These are phyloP conservation scores for Lentinus brumalis DNA, from an alignment of 768 basidiomycete species.

Conservation along the genomic window DNA sequence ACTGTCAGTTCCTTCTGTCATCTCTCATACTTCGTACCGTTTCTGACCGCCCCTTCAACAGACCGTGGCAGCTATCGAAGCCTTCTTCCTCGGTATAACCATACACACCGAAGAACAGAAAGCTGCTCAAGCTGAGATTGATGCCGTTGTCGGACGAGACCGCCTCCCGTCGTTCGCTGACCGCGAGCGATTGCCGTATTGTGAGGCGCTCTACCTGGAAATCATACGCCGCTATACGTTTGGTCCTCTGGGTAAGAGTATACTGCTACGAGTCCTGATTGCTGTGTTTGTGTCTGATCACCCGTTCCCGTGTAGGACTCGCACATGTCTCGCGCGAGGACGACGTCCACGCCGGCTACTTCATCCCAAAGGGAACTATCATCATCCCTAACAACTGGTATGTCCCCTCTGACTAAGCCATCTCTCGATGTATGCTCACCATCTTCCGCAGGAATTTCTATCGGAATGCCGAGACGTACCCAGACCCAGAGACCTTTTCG, in stretches of 20 bases:
- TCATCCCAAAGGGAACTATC: slow-evolving; percentile 62
- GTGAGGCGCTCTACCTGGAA: slow-evolving; percentile 31
- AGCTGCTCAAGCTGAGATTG: slow-evolving; percentile 39
- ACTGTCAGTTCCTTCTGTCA: slow-evolving; percentile 31
- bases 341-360: slow-evolving; percentile 57
- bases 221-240: slow-evolving; percentile 37
- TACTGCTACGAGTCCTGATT: neutral
- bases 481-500: slow-evolving; percentile 49
- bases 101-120: slow-evolving; percentile 36
- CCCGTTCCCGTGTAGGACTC: slow-evolving; percentile 41
- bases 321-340: slow-evolving; percentile 66
- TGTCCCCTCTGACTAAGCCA: neutral
- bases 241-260: slow-evolving; percentile 31
- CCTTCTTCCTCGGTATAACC: slow-evolving; percentile 33
- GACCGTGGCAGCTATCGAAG: slow-evolving; percentile 27
- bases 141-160: slow-evolving; percentile 31
- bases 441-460: slow-evolving; percentile 17
- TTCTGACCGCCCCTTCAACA: slow-evolving; percentile 5
- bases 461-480: slow-evolving; percentile 41
- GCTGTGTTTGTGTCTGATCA: neutral
- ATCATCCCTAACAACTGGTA: slow-evolving; percentile 38
- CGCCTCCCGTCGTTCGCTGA: slow-evolving; percentile 47
- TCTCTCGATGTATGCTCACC: neutral
- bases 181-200: slow-evolving; percentile 18
- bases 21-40: neutral